phyloP scores from a whole-genome alignment of 371 early-diverging fungal species.

The Syncephalis plumigaleata region DNA sequence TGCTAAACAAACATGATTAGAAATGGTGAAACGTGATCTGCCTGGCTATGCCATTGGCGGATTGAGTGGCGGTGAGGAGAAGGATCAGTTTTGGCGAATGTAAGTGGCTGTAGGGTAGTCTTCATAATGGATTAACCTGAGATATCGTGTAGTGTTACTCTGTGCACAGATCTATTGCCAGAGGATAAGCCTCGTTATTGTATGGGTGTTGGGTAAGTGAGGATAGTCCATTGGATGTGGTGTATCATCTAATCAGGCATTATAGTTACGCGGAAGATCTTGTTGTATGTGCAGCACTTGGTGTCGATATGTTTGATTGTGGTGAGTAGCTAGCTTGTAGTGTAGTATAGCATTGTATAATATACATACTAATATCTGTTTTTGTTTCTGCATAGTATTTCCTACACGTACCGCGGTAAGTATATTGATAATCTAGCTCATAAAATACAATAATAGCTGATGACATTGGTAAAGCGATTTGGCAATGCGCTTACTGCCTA shows the following conservation, averaged over 20 bases:
- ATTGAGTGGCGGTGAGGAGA: constrained; percentile 88
- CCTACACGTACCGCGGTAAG: constrained; percentile 87
- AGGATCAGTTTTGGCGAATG: constrained; percentile 81
- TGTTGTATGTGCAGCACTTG: constrained; percentile 84
- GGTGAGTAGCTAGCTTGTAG: neutral
- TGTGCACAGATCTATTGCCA: constrained; percentile 74
- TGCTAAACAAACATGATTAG: constrained; percentile 9
- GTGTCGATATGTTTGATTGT: constrained; percentile 96
- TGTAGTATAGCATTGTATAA: too few relatives aligned
- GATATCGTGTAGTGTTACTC: constrained; percentile 29
- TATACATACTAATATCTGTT: too few relatives aligned
- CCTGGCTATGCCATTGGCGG: constrained; percentile 95
- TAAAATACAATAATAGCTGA: neutral
- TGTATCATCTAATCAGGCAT: constrained; percentile 6
- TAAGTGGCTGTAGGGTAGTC: constrained; percentile 9
- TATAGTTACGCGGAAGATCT: constrained; percentile 85
- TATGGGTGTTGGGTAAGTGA: constrained; percentile 86
- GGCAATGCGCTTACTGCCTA: constrained; percentile 76
- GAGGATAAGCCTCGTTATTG: constrained; percentile 82
- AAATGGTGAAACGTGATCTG: constrained; percentile 75
- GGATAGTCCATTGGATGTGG: neutral
- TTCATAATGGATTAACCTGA: neutral
- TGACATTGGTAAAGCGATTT: constrained; percentile 39
- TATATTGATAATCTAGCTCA: neutral
- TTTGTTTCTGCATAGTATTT: constrained; percentile 44